phyloP scores from a whole-genome alignment of 129 eudicot genomes.

The Heracleum sosnowskyi region DNA sequence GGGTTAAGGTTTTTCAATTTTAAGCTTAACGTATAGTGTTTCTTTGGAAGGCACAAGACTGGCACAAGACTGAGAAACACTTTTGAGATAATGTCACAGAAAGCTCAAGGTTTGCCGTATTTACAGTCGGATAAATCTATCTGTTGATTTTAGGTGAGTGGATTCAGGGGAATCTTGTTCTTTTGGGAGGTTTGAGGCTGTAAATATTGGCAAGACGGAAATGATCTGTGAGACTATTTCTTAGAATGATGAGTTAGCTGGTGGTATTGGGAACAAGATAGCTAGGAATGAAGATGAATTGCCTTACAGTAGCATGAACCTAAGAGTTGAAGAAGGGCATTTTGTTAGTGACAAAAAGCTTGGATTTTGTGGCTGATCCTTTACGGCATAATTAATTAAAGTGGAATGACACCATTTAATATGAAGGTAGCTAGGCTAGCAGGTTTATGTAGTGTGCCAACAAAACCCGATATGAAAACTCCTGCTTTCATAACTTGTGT shows the following conservation, averaged over 20 bases:
- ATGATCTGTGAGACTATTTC: conserved; percentile 29
- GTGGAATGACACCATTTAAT: conserved; percentile 84
- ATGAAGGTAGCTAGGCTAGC: conserved; percentile 67
- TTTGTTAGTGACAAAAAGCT: conserved; percentile 41
- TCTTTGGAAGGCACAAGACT: too few relatives aligned
- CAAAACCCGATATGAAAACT: too few relatives aligned
- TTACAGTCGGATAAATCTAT: conserved; percentile 56
- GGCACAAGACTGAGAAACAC: conserved; percentile 12
- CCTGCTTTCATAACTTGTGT: too few relatives aligned
- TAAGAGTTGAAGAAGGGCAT: conserved; percentile 25
- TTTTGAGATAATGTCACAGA: conserved; percentile 39
- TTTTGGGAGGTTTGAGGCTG: conserved; percentile 13
- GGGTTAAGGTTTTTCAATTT: conserved; percentile 31
- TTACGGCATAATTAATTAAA: conserved; percentile 43
- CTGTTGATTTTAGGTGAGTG: conserved; percentile 51
- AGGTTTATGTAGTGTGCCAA: background rate
- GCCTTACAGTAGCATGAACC: conserved; percentile 50
- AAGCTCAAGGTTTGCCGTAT: conserved; percentile 25
- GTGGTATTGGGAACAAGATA: conserved; percentile 17
- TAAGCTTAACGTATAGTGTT: conserved; percentile 19
- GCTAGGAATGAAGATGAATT: conserved; percentile 66
- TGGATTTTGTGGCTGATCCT: conserved; percentile 42
- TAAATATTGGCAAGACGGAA: conserved; percentile 9
- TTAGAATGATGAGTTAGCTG: conserved; percentile 33
- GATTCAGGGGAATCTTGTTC: conserved; percentile 16